Base-by-base conservation (phyloP, 345 rosid species). In the Eucalyptus marginata region DNA sequence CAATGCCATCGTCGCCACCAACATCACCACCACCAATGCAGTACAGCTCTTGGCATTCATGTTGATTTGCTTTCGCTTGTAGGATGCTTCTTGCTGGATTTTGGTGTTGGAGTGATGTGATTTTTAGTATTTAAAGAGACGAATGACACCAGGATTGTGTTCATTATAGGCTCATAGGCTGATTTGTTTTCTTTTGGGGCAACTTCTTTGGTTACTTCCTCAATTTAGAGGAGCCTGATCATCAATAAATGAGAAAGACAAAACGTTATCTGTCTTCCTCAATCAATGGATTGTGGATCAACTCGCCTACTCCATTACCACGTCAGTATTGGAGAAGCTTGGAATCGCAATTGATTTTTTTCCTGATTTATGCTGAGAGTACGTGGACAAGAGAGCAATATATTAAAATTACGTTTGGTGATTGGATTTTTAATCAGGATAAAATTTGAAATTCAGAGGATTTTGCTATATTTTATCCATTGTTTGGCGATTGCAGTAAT, bases 401-500 rank as follows among this genome's bases (percentile, higher is more conserved):
- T 8, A 52, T 52, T 52, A 52, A 52, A 1, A 52, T 0, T 52
- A 52, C 0, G 0, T 52, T 18, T 7, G 2, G 1, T 52, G 4
- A 18, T 0, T 3, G 10, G 2, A 52, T 52, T 52, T 52, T 0
- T 52, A 52, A 52, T 18, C 1, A 52, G 0, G 25, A 52, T 52
- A 52, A 0, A 52, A 52, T 20, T 20, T 52, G 2, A 20, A 52
- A 52, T 52, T 52, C 0, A 8, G 1, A 52, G 2, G 10, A 52
- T 52, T 20, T 52, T 52, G 0, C 0, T 7, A 52, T 52, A 52
- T 18, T 52, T 20, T 18, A 52, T 52, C 24, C 2, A 52, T 52
- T 8, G 5, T 20, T 20, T 18, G 58, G 2, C 0, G 0, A 52
- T 52, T 52, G 10, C 25, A 7, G 2, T 52, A 20, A 52, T 52